Conservation (phyloP, 768 basidiomycete species). For the Tubosaeta sp. region DNA sequence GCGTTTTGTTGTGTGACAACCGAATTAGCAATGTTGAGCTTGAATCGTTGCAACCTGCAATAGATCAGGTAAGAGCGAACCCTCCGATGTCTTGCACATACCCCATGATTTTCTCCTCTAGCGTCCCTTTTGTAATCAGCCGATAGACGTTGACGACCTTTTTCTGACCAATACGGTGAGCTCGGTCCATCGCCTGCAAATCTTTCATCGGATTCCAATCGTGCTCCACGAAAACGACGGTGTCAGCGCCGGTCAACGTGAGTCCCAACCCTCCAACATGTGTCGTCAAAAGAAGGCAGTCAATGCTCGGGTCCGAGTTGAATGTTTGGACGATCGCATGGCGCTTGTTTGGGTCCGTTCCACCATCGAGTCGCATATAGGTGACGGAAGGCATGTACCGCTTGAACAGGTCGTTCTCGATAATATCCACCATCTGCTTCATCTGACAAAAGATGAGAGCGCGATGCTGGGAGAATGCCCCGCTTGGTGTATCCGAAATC, state of each 20-base stretch:
- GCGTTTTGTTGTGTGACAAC: conserved; percentile 98
- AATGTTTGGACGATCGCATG: conserved; percentile 98
- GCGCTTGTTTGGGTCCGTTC: conserved; percentile 88
- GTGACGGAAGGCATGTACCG: conserved; percentile 91
- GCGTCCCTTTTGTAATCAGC: conserved; percentile 90
- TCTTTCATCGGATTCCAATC: conserved; percentile 99
- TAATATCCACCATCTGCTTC: conserved; percentile 98
- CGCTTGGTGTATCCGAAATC: conserved; percentile 41
- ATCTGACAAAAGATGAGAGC: conserved; percentile 99
- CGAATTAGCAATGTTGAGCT: conserved; percentile 95
- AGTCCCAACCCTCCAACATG: conserved; percentile 95
- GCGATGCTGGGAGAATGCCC: conserved; percentile 88
- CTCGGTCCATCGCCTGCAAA: conserved; percentile 98
- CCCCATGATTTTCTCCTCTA: conserved; percentile 99
- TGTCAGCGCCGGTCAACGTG: conserved; percentile 96
- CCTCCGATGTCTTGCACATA: conserved; percentile 35
- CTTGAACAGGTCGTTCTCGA: conserved; percentile 91
- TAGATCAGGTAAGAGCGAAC: conserved; percentile 4
- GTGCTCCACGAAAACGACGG: conserved; percentile 98
- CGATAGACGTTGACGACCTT: conserved; percentile 99
- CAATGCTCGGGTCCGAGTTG: conserved; percentile 96
- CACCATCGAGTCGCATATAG: conserved; percentile 97
- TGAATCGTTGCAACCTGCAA: conserved; percentile 91
- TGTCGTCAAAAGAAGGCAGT: conserved; percentile 91
- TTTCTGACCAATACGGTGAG: conserved; percentile 97